Conservation (phyloP, 23 red algal species). For the Chondrus crispus region DNA sequence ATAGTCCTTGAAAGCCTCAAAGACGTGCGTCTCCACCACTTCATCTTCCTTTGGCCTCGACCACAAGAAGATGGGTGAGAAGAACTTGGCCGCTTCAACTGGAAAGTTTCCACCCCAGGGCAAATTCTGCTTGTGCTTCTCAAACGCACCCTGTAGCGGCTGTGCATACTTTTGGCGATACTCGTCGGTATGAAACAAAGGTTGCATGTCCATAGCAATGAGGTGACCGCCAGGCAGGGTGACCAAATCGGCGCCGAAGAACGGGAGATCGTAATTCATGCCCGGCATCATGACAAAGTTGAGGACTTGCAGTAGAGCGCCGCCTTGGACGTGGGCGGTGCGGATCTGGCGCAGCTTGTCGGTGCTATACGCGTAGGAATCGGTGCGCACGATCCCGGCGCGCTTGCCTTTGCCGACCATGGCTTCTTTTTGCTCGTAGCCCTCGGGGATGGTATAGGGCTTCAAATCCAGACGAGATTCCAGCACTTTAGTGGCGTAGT, state of each 20-base stretch:
- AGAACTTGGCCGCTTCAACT: conserved; percentile 81
- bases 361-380: conserved; percentile 81
- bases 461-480: conserved; percentile 60
- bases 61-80: conserved; percentile 89
- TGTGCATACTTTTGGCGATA: conserved; percentile 66
- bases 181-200: conserved; percentile 80
- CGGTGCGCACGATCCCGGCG: conserved; percentile 48
- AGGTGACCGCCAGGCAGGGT: conserved; percentile 93
- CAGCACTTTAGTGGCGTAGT: conserved; percentile 66
- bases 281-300: conserved; percentile 95
- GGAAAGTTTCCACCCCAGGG: conserved; percentile 96
- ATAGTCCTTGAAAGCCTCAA: conserved; percentile 95
- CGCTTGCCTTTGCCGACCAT: conserved; percentile 93
- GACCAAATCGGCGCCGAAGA: conserved; percentile 95
- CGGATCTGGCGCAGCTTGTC: conserved; percentile 88
- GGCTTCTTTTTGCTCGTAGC: conserved; percentile 80
- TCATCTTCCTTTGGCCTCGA: conserved; percentile 64
- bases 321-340: conserved; percentile 91
- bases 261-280: conserved; percentile 84
- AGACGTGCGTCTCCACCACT: conserved; percentile 68
- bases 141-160: conserved; percentile 41
- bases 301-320: conserved; percentile 79
- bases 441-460: conserved; percentile 85
- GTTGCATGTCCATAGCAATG: conserved; percentile 97
- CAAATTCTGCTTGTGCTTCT: conserved; percentile 61